Evolutionary conservation across 2,329 filamentous ascomycete genomes (phyloP).

Genomic region (Aspergillus calidoustus): DNA sequence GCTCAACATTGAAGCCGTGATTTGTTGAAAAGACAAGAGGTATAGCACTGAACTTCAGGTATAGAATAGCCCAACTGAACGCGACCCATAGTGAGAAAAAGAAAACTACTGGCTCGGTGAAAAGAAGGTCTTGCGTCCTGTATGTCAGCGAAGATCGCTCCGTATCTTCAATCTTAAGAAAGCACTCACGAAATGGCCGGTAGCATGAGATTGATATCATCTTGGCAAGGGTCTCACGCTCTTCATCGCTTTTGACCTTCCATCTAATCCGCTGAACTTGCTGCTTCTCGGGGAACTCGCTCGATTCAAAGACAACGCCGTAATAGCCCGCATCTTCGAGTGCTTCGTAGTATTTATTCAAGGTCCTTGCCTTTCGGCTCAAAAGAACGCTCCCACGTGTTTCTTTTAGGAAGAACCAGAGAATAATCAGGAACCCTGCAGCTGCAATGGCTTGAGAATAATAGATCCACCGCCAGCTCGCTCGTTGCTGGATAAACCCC

Average conservation of each 20-base stretch:
- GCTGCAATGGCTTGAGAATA: conserved; percentile 80
- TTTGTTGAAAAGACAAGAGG: conserved; percentile 74
- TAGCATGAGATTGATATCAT: conserved; percentile 77
- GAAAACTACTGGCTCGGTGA: conserved; percentile 66
- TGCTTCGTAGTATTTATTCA: conserved; percentile 81
- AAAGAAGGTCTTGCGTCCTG: conserved; percentile 52
- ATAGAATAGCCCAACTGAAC: conserved; percentile 88
- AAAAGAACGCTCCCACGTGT: conserved; percentile 81
- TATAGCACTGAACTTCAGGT: conserved; percentile 82
- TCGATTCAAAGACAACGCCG: conserved; percentile 50
- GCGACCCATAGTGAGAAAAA: conserved; percentile 87
- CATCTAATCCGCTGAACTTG: conserved; percentile 68
- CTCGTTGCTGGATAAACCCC: conserved; percentile 69
- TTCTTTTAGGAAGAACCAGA: conserved; percentile 76
- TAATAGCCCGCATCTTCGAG: conserved; percentile 69
- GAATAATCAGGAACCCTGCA: conserved; percentile 64
- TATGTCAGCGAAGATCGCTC: conserved; percentile 6
- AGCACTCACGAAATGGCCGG: conserved; percentile 69
- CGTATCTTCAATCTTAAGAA: background rate
- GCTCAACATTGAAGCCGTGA: conserved; percentile 69
- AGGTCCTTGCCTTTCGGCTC: conserved; percentile 70
- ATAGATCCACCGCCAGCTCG: conserved; percentile 84
- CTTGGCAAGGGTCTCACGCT: conserved; percentile 67
- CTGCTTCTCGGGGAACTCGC: conserved; percentile 40
- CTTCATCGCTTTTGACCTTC: conserved; percentile 79